phyloP scores from a whole-genome alignment of 2,329 filamentous ascomycete species.

The Arthrinium puccinioides region DNA sequence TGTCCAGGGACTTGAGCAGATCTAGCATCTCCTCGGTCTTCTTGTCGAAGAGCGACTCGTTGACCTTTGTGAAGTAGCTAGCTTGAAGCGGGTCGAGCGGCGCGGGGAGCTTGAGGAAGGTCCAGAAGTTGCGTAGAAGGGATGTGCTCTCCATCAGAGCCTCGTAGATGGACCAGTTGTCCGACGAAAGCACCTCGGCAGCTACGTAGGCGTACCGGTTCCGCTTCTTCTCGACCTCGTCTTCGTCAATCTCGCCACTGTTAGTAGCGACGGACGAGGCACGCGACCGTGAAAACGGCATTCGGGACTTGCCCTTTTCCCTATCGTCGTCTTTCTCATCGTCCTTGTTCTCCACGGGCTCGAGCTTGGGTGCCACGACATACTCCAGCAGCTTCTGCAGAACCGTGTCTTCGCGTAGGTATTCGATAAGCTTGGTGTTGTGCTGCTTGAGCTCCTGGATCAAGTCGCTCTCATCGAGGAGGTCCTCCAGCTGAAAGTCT shows the following conservation, averaged over 20 bases:
- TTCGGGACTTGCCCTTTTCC: constrained; percentile 30
- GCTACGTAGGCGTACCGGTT: constrained; percentile 91
- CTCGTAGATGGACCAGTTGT: constrained; percentile 95
- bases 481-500: constrained; percentile 89
- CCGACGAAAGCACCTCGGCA: constrained; percentile 87
- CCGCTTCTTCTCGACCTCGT: constrained; percentile 82
- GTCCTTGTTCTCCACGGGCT: constrained; percentile 45
- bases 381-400: constrained; percentile 83
- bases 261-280: constrained; percentile 45
- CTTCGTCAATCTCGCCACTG: constrained; percentile 44
- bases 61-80: constrained; percentile 97
- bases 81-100: constrained; percentile 90
- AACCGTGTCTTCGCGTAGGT: constrained; percentile 78
- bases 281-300: constrained; percentile 43
- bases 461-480: constrained; percentile 91
- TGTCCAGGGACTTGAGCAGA: constrained; percentile 76
- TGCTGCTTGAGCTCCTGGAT: constrained; percentile 98
- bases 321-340: constrained; percentile 38
- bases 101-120: constrained; percentile 74
- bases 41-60: constrained; percentile 93
- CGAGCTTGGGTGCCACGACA: constrained; percentile 73
- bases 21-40: constrained; percentile 97
- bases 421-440: constrained; percentile 96
- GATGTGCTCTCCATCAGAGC: constrained; percentile 79
- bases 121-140: constrained; percentile 80